Conservation (phyloP, 257 asterid genomes). For the Nicotiana obtusifolia region DNA sequence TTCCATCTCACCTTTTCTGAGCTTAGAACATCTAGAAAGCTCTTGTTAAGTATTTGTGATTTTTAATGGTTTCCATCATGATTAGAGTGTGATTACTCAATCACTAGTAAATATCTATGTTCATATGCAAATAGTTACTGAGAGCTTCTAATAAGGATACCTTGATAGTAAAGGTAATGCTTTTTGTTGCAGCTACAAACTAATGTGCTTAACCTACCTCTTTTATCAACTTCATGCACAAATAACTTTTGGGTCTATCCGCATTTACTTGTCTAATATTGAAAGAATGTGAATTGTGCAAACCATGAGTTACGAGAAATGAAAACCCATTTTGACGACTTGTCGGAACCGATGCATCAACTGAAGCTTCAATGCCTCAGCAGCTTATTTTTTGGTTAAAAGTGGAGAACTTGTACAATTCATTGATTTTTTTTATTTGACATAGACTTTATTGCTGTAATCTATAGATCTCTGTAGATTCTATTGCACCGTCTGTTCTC, state of each 20-base stretch:
- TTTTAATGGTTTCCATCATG: neutral
- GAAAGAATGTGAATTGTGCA: neutral
- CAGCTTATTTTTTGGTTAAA: neutral
- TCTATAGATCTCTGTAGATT: no score
- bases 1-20: neutral
- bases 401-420: neutral
- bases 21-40: neutral
- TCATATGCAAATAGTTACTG: neutral
- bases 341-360: neutral
- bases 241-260: neutral
- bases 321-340: neutral
- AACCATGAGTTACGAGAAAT: neutral
- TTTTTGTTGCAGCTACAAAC: neutral
- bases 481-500: neutral
- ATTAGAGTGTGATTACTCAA: neutral
- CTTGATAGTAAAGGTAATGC: neutral
- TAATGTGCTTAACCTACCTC: neutral
- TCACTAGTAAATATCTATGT: neutral
- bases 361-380: neutral
- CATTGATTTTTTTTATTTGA: neutral
- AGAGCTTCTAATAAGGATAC: neutral
- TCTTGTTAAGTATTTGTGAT: neutral
- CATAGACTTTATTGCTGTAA: no score
- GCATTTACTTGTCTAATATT: neutral
- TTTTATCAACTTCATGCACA: neutral